These are phyloP conservation scores for Inga oerstediana DNA, from an alignment of 306 rosid species.

Conservation along the genomic window DNA sequence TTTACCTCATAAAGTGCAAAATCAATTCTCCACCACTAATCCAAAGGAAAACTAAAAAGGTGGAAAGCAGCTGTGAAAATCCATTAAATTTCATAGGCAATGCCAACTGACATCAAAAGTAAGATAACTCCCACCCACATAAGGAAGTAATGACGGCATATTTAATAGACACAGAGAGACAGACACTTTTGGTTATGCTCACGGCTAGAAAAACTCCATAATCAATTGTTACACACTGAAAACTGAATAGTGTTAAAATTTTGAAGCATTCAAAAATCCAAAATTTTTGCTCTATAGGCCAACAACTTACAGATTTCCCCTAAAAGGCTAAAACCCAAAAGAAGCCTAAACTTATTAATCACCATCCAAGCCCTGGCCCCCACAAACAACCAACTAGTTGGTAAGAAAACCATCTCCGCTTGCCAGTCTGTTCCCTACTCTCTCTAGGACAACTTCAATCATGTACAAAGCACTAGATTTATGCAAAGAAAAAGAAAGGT, in stretches of 20 bases:
- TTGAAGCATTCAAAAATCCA: neutral
- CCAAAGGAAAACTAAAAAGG: neutral
- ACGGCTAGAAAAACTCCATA: neutral
- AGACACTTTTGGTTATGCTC: conserved; percentile 1
- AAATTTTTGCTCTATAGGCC: neutral
- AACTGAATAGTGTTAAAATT: neutral
- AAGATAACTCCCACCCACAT: neutral
- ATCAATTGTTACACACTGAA: neutral
- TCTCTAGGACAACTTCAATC: neutral
- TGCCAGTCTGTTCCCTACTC: neutral
- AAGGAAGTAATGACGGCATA: neutral
- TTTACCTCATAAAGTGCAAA: neutral
- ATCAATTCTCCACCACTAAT: neutral
- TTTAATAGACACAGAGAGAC: neutral
- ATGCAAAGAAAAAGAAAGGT: neutral
- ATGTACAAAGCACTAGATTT: neutral
- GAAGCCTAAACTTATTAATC: neutral
- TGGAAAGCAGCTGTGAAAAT: neutral
- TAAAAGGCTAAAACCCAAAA: neutral
- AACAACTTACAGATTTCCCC: neutral
- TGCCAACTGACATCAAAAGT: neutral
- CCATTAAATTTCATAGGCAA: conserved; percentile 3
- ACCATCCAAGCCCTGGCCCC: neutral
- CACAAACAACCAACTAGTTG: neutral
- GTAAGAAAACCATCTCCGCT: neutral